Percentiles rank a stretch among this genome's conserved stretches.
Conservation (phyloP, 192 early-diverging fungal species). For the Backusella westeae region DNA sequence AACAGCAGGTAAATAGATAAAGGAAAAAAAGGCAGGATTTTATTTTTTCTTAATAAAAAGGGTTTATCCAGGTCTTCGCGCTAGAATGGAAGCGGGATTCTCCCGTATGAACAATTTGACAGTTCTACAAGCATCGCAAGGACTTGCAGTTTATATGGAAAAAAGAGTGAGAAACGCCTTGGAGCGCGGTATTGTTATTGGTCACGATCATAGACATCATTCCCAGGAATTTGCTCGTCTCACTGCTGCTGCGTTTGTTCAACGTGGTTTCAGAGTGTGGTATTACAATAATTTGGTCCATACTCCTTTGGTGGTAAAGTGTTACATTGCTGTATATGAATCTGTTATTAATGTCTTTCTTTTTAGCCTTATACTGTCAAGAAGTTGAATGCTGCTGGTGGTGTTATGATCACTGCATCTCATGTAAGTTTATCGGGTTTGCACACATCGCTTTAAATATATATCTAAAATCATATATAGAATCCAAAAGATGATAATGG, state of each 20-base stretch:
- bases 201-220: conserved; percentile 93
- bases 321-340: neutral
- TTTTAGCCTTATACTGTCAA: conserved; percentile 79
- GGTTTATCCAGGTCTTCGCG: conserved; percentile 64
- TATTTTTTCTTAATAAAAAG: neutral
- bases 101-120: conserved; percentile 91
- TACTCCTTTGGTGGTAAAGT: conserved; percentile 73
- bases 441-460: neutral
- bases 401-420: conserved; percentile 97
- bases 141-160: conserved; percentile 69
- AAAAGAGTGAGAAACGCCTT: conserved; percentile 53
- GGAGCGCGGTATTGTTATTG: conserved; percentile 83
- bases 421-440: conserved; percentile 44
- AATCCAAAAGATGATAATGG: conserved; percentile 96
- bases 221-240: conserved; percentile 79
- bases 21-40: neutral
- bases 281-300: conserved; percentile 72
- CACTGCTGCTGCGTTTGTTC: conserved; percentile 81
- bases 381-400: conserved; percentile 65
- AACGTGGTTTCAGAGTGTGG: conserved; percentile 77
- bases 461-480: conserved; percentile 28
- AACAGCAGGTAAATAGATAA: conserved; percentile 60
- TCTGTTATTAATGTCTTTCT: too few relatives aligned
- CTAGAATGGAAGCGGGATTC: conserved; percentile 94
- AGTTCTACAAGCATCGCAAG: conserved; percentile 92